phyloP scores from a whole-genome alignment of 2,329 filamentous ascomycete genomes.

The Triangularia verruculosa region DNA sequence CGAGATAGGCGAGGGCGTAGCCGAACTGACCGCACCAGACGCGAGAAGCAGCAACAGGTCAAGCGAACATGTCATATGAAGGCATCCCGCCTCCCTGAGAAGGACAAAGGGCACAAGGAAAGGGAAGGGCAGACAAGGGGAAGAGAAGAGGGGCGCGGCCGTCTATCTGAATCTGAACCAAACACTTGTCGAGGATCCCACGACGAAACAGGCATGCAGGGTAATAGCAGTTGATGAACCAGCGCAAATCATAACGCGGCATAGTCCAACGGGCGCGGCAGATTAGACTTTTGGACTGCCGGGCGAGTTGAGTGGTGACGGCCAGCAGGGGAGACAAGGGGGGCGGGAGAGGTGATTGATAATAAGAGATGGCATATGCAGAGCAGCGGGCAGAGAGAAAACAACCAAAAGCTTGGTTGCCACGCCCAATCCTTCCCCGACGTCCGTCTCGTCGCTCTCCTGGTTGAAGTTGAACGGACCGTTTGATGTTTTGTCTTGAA shows the following conservation, averaged over 20 bases:
- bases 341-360: neutral
- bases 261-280: slow-evolving; percentile 22
- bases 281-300: slow-evolving; percentile 9
- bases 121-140: slow-evolving; percentile 1
- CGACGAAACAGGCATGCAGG: slow-evolving; percentile 15
- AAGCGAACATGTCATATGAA: slow-evolving; percentile 3
- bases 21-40: slow-evolving; percentile 10
- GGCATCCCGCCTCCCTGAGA: neutral
- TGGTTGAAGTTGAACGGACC: neutral
- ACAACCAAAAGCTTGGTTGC: slow-evolving; percentile 11
- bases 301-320: neutral
- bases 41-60: neutral
- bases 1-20: slow-evolving; percentile 14
- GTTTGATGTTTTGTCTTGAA: neutral
- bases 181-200: neutral
- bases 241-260: slow-evolving; percentile 25
- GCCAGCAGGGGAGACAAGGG: neutral
- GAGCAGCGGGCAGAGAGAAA: slow-evolving; percentile 10
- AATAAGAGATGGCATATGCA: slow-evolving; percentile 16
- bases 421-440: slow-evolving; percentile 1
- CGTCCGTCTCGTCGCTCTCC: neutral
- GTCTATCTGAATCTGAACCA: slow-evolving; percentile 10
- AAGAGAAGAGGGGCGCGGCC: slow-evolving; percentile 1
- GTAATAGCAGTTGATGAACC: slow-evolving; percentile 16
- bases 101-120: neutral